phyloP scores from a whole-genome alignment of 2,329 filamentous ascomycete species.

The Raffaelea ambrosiae region DNA sequence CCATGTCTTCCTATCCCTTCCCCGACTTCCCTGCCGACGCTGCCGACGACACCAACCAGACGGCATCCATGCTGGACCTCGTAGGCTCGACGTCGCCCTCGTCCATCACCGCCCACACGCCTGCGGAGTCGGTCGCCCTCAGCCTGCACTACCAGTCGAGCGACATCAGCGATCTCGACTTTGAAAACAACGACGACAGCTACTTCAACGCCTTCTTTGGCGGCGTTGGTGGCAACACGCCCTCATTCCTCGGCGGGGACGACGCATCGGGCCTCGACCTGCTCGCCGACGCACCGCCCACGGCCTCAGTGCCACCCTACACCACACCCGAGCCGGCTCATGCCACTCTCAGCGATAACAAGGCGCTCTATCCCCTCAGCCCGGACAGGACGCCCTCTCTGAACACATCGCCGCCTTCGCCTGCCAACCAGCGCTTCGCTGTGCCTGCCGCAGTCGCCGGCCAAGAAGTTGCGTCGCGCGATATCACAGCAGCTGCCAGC shows the following conservation, averaged over 20 bases:
- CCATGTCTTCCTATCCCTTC: slow-evolving; percentile 22
- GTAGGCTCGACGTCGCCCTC: slow-evolving; percentile 31
- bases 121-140: slow-evolving; percentile 38
- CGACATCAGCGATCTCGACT: slow-evolving; percentile 33
- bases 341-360: slow-evolving; percentile 15
- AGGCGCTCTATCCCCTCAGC: slow-evolving; percentile 35
- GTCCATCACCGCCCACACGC: slow-evolving; percentile 31
- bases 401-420: slow-evolving; percentile 36
- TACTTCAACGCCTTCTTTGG: slow-evolving; percentile 34
- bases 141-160: slow-evolving; percentile 40
- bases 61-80: slow-evolving; percentile 27
- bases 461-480: not conserved
- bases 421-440: slow-evolving; percentile 20
- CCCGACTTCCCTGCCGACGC: slow-evolving; percentile 17
- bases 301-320: not conserved
- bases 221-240: slow-evolving; percentile 29
- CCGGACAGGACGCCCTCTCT: slow-evolving; percentile 43
- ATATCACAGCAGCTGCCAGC: slow-evolving; percentile 12
- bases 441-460: not conserved
- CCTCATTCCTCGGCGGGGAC: slow-evolving; percentile 35
- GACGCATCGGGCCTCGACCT: not conserved
- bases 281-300: not conserved
- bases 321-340: slow-evolving; percentile 11
- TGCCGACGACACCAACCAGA: slow-evolving; percentile 13
- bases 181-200: slow-evolving; percentile 29